Percentiles rank a stretch among this genome's conserved stretches.
Conservation (phyloP, 1,284 basidiomycete species). For the Austroboletus novae-zelandiae region DNA sequence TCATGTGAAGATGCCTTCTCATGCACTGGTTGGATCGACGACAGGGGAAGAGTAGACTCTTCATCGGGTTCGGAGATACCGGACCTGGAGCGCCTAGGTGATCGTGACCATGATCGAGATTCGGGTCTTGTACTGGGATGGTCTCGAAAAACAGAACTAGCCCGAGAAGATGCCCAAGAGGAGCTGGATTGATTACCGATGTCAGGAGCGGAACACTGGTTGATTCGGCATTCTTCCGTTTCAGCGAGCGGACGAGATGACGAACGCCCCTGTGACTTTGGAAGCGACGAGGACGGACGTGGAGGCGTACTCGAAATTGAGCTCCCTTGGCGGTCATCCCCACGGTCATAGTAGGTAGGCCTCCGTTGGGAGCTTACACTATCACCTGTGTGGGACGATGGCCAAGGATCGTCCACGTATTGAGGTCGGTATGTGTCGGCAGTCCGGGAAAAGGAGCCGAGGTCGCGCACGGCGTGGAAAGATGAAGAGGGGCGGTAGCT, state of each 20-base stretch:
- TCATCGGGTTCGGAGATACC: constrained; percentile 29
- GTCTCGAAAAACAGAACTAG: constrained; percentile 25
- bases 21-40: constrained; percentile 24
- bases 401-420: constrained; percentile 29
- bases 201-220: constrained; percentile 6
- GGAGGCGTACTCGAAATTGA: constrained; percentile 37
- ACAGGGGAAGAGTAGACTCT: constrained; percentile 16
- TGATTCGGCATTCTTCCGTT: constrained; percentile 8
- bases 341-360: constrained; percentile 18
- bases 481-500: constrained; percentile 42
- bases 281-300: constrained; percentile 13
- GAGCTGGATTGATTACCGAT: constrained; percentile 11
- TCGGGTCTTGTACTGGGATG: constrained; percentile 26
- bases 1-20: constrained; percentile 15
- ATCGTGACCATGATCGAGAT: constrained; percentile 39
- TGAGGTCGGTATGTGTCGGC: constrained; percentile 42
- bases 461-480: constrained; percentile 29
- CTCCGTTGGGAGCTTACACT: constrained; percentile 15
- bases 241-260: constrained; percentile 13
- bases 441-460: constrained; percentile 33
- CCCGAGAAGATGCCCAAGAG: constrained; percentile 23
- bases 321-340: constrained; percentile 29
- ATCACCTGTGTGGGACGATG: constrained; percentile 22
- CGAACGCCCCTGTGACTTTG: constrained; percentile 20
- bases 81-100: constrained; percentile 35